phyloP scores from a whole-genome alignment of 345 rosid genomes.

The Litchi chinensis region DNA sequence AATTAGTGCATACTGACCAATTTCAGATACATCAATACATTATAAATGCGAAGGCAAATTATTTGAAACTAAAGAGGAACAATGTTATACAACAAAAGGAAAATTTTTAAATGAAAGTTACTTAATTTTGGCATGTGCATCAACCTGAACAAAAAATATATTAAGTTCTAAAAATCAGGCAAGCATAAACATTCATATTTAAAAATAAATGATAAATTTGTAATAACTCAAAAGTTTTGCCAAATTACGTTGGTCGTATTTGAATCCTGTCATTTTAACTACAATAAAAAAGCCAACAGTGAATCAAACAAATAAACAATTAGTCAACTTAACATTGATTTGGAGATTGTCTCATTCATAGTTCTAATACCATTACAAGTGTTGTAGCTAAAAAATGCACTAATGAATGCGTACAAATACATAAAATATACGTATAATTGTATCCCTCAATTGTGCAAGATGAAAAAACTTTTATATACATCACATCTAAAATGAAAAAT shows the following conservation, averaged over 20 bases:
- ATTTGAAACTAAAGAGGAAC: too few species aligned
- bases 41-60: not conserved
- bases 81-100: not conserved
- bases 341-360: not conserved
- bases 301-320: not conserved
- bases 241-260: not conserved
- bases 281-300: not conserved
- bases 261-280: not conserved
- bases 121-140: not conserved
- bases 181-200: not conserved
- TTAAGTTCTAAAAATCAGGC: not conserved
- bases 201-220: not conserved
- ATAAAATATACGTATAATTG: not conserved
- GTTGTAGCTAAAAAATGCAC: not conserved
- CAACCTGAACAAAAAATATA: not conserved
- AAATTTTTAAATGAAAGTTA: too few species aligned
- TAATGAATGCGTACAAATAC: not conserved
- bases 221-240: not conserved
- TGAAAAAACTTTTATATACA: not conserved
- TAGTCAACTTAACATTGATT: not conserved
- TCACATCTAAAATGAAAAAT: not conserved
- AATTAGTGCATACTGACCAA: not conserved
- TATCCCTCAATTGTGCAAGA: not conserved
- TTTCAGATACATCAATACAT: not conserved
- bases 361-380: not conserved